Conservation (phyloP, 2,329 filamentous ascomycete species). For the Rhinocladiella mackenziei region DNA sequence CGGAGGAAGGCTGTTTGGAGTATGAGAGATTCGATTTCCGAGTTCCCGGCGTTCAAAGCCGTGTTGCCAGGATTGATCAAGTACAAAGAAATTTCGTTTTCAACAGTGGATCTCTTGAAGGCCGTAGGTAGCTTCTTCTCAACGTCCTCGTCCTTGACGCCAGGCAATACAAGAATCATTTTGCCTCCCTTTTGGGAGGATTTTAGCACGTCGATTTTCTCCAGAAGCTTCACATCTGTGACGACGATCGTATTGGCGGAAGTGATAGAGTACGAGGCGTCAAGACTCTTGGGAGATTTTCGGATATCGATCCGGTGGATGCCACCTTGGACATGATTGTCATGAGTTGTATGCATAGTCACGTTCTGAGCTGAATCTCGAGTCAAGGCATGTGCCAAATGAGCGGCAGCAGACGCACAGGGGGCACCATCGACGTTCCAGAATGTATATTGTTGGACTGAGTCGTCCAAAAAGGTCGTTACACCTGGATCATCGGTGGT, state of each 20-base stretch:
- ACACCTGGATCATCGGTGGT: constrained; percentile 48
- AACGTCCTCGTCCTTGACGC: constrained; percentile 79
- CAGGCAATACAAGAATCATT: constrained; percentile 70
- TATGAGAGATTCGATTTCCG: constrained; percentile 60
- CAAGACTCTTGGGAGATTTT: constrained; percentile 74
- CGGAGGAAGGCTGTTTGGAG: constrained; percentile 80
- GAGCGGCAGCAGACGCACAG: constrained; percentile 61
- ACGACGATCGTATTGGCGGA: constrained; percentile 76
- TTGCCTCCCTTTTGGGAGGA: constrained; percentile 67
- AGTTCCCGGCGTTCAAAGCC: constrained; percentile 63
- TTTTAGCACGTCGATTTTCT: constrained; percentile 69
- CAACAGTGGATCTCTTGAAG: constrained; percentile 67
- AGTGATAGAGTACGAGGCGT: constrained; percentile 76
- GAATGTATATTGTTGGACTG: constrained; percentile 80
- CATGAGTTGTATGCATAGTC: constrained; percentile 55
- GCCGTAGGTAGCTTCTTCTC: constrained; percentile 75
- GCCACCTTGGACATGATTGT: constrained; percentile 68
- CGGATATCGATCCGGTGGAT: constrained; percentile 79
- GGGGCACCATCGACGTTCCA: constrained; percentile 81
- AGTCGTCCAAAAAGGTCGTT: constrained; percentile 43
- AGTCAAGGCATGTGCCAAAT: constrained; percentile 57
- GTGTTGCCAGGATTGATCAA: constrained; percentile 69
- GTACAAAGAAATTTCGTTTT: constrained; percentile 67
- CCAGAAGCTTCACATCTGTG: constrained; percentile 73
- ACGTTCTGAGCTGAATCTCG: constrained; percentile 60